A percentile compares a stretch with the other conserved stretches of the same genome.
Conservation (phyloP, 257 asterid species). For the Fraxinus anomala region DNA sequence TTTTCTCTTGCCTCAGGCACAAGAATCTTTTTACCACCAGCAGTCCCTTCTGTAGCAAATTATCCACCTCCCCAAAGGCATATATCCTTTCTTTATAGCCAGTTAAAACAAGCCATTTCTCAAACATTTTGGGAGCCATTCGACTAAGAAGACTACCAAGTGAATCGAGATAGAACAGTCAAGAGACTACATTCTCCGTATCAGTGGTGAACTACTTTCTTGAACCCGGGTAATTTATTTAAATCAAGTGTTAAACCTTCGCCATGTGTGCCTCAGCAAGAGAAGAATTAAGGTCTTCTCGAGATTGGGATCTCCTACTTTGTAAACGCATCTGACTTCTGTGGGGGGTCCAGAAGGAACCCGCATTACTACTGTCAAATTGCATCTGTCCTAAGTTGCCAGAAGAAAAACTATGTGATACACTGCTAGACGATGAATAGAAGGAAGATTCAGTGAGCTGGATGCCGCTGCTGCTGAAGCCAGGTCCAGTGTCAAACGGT, state of each 20-base stretch:
- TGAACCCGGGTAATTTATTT: neutral
- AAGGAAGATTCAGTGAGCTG: constrained; percentile 52
- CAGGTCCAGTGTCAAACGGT: constrained; percentile 40
- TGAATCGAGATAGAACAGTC: neutral
- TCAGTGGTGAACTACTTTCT: neutral
- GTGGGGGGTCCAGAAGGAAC: constrained; percentile 48
- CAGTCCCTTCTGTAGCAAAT: neutral
- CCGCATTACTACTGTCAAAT: constrained; percentile 37
- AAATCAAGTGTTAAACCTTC: constrained; percentile 35
- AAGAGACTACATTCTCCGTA: neutral
- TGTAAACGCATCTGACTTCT: constrained; percentile 46
- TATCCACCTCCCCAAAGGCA: neutral
- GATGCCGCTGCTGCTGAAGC: constrained; percentile 38
- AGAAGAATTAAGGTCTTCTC: constrained; percentile 65
- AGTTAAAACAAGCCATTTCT: neutral
- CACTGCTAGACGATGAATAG: constrained; percentile 58
- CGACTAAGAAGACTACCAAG: neutral
- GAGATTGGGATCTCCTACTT: constrained; percentile 61
- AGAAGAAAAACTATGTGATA: constrained; percentile 66
- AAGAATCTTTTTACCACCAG: constrained; percentile 5
- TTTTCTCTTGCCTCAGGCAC: constrained; percentile 1
- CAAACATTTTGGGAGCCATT: no score
- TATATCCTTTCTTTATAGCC: neutral
- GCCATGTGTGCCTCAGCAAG: constrained; percentile 47
- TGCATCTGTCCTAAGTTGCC: constrained; percentile 59